These are phyloP conservation scores for Trametes maxima DNA, from an alignment of 768 basidiomycete species.

Conservation along the genomic window DNA sequence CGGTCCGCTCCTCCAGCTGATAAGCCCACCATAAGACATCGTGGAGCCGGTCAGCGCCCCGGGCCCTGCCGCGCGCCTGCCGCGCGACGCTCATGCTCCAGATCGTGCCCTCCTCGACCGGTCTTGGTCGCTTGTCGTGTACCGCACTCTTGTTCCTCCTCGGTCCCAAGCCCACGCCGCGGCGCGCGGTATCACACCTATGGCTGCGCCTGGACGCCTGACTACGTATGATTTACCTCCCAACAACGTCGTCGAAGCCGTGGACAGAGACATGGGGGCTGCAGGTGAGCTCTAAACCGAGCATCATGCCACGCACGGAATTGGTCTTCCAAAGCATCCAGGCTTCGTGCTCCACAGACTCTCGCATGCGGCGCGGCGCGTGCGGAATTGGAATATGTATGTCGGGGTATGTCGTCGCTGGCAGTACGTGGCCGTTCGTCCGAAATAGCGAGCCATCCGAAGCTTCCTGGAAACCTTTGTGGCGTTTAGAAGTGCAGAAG, in stretches of 20 bases:
- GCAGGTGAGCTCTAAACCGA: constrained; percentile 9
- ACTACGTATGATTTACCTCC: constrained; percentile 7
- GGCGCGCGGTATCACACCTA: not conserved
- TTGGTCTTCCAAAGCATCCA: not conserved
- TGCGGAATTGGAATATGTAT: not conserved
- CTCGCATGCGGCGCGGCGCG: not conserved
- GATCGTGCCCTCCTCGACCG: not conserved
- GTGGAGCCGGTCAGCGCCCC: constrained; percentile 6
- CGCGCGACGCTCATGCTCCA: constrained; percentile 9
- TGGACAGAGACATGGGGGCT: not conserved
- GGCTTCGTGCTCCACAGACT: constrained; percentile 6
- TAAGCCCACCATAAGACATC: constrained; percentile 2
- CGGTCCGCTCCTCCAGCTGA: constrained; percentile 15
- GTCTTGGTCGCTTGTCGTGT: not conserved
- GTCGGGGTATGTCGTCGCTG: constrained; percentile 8
- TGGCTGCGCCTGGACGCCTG: not conserved
- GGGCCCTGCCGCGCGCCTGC: constrained; percentile 10
- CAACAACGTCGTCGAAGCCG: not conserved
- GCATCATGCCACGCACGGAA: constrained; percentile 12
- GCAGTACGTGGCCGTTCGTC: not conserved
- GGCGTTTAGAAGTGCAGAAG: constrained; percentile 6
- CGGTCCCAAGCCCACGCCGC: not conserved
- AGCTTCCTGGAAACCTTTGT: not conserved
- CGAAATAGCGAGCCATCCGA: not conserved
- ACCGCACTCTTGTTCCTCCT: not conserved